Base-by-base conservation (phyloP, 148 eudicot genomes). In the Linanthus parryae region DNA sequence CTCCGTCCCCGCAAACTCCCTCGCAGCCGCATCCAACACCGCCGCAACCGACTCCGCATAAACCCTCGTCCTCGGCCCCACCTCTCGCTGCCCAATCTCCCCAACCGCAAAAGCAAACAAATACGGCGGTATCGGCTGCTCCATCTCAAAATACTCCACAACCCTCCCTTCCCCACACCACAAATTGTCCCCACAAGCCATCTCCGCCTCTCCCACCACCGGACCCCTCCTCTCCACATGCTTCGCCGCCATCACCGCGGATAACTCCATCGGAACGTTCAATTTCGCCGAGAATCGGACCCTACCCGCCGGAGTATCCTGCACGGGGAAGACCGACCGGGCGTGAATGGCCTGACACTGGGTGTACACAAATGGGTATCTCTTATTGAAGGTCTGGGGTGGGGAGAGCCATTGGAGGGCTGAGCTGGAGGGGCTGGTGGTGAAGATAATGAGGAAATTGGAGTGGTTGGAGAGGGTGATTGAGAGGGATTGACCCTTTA, bases 71-170 rank as follows among this genome's bases (percentile, higher is more conserved):
- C 98, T 81, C 9, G 98, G 96, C 25, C 98, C 98, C 59, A 92
- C 95, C 63, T 87, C 96, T 63, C 80, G 69, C 29, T 12, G 62
- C 25, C 94, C 84, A 14, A 92, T 66, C 67, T 79, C 94, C 58
- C 98, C 98, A 21, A 92, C 94, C 3, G 96, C 98, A 52, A 92
- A 92, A n/a, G 98, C 98, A 48, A 92, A 92, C 63, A 92, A 50
- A 63, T 92, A 92, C 3, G 96, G 84, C 17, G 98, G 98, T 19
- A 92, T 67, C 2, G 96, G 88, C 66, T 92, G 98, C 69, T 92
- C 98, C 98, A 92, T 92, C 65, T 71, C 81, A 48, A 92, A 92
- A 45, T 87, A 94, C 73, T 92, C 98, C 46, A 92, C 98, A 17
- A 87, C 56, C 57, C 98, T 67, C 59, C 79, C 78, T 28, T 87